Evolutionary conservation across 768 basidiomycete genomes (phyloP).

Genomic region (Tricholoma furcatifolium): DNA sequence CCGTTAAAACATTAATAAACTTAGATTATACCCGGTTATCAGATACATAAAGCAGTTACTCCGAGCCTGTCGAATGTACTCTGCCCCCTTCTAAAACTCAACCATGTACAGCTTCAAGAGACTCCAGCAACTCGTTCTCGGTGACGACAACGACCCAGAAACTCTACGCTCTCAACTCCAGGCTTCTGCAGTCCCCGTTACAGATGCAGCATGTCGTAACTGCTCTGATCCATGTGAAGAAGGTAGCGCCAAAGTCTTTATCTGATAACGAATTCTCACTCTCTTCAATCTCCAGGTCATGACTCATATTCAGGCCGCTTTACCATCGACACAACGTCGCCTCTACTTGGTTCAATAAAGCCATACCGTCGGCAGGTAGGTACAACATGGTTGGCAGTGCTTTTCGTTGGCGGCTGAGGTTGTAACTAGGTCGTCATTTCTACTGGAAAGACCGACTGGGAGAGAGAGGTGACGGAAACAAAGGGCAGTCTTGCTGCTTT

Average conservation of each 20-base stretch:
- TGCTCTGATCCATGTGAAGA: conserved; percentile 80
- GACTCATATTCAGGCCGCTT: conserved; percentile 73
- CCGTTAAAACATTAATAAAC: not conserved
- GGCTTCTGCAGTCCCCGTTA: conserved; percentile 61
- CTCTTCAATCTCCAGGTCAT: conserved; percentile 48
- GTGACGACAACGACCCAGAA: conserved; percentile 35
- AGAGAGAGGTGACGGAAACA: conserved; percentile 71
- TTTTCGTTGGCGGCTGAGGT: conserved; percentile 1
- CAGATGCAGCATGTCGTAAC: conserved; percentile 63
- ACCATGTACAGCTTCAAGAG: conserved; percentile 38
- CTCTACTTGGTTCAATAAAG: conserved; percentile 84
- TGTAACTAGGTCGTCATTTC: conserved; percentile 76
- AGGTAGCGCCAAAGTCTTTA: conserved; percentile 36
- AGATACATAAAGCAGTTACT: conserved; percentile 16
- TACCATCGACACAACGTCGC: conserved; percentile 73
- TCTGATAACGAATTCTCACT: conserved; percentile 27
- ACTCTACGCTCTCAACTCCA: conserved; percentile 50
- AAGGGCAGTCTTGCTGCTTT: conserved; percentile 68
- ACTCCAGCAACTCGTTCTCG: conserved; percentile 41
- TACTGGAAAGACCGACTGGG: conserved; percentile 90
- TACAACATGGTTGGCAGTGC: conserved; percentile 2
- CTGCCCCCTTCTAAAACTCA: conserved; percentile 14
- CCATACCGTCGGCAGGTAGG: conserved; percentile 79
- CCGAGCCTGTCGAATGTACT: not conserved
- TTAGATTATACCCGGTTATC: conserved; percentile 18